phyloP scores from a whole-genome alignment of 495 filamentous ascomycete genomes.

The Penicillium steckii region DNA sequence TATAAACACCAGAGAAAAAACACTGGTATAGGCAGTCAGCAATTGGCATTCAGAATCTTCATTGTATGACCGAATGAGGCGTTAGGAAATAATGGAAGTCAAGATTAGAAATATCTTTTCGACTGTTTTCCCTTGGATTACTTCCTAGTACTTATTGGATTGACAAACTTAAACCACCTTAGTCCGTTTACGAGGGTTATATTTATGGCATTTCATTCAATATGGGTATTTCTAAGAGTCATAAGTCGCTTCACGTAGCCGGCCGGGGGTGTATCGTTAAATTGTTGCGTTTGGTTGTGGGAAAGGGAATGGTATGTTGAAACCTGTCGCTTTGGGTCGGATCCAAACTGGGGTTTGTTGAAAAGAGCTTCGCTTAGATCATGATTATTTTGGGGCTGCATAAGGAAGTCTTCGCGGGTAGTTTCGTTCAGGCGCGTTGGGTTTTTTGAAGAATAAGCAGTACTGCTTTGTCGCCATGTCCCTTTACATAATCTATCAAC shows the following conservation, averaged over 20 bases:
- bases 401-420: not conserved
- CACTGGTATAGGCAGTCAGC: too few species aligned
- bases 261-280: not conserved
- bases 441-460: slow-evolving; percentile 35
- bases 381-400: not conserved
- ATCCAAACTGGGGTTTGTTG: not conserved
- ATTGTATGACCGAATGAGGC: too few species aligned
- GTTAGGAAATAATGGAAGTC: too few species aligned
- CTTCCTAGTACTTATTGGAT: not conserved
- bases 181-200: not conserved
- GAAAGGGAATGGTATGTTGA: not conserved
- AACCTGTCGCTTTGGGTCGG: slow-evolving; percentile 1
- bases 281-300: not conserved
- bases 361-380: not conserved
- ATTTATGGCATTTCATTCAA: not conserved
- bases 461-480: slow-evolving; percentile 37
- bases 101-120: too few species aligned
- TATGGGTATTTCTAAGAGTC: slow-evolving; percentile 1
- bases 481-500: slow-evolving; percentile 38
- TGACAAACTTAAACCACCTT: not conserved
- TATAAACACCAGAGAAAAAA: too few species aligned
- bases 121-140: not conserved
- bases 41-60: too few species aligned
- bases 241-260: not conserved
- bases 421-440: slow-evolving; percentile 14